Percentiles rank a stretch among this genome's conserved stretches.
Evolutionary conservation across 768 basidiomycete genomes (phyloP).

Genomic region (Nidularia sp.): DNA sequence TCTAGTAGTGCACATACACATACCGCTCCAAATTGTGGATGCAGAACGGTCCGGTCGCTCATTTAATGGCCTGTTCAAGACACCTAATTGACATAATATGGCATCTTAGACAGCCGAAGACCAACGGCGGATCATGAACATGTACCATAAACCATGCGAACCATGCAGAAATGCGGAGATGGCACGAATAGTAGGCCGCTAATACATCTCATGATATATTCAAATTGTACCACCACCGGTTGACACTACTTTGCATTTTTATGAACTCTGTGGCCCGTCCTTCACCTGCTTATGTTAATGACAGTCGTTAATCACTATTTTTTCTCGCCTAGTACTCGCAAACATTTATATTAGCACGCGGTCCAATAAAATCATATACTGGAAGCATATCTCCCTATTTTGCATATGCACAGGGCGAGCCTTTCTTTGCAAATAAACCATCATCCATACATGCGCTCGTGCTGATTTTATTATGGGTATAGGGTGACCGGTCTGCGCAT

Average conservation of each 20-base stretch:
- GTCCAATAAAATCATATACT: not conserved
- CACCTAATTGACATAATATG: not conserved
- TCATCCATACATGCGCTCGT: not conserved
- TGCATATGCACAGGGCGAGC: not conserved
- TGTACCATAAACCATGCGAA: conserved; percentile 66
- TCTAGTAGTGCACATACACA: conserved; percentile 59
- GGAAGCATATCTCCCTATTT: not conserved
- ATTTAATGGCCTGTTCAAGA: not conserved
- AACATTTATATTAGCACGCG: too few species aligned
- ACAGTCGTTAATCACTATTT: too few species aligned
- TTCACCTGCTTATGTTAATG: too few species aligned
- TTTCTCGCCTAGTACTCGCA: too few species aligned
- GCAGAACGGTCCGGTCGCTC: conserved; percentile 33
- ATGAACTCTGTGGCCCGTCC: too few species aligned
- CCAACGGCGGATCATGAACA: conserved; percentile 52
- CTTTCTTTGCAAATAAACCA: not conserved
- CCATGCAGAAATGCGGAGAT: conserved; percentile 38
- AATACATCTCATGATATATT: not conserved
- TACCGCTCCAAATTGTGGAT: conserved; percentile 55
- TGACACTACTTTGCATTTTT: too few species aligned
- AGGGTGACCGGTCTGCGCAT: too few species aligned
- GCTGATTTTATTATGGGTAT: too few species aligned
- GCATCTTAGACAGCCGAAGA: conserved; percentile 34
- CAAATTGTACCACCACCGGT: not conserved
- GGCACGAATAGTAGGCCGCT: conserved; percentile 20